A percentile compares a stretch with the other conserved stretches of the same genome.
These are phyloP conservation scores for Phalaenopsis hybrid DNA, from an alignment of 116 monocot genomes.

Conservation along the genomic window DNA sequence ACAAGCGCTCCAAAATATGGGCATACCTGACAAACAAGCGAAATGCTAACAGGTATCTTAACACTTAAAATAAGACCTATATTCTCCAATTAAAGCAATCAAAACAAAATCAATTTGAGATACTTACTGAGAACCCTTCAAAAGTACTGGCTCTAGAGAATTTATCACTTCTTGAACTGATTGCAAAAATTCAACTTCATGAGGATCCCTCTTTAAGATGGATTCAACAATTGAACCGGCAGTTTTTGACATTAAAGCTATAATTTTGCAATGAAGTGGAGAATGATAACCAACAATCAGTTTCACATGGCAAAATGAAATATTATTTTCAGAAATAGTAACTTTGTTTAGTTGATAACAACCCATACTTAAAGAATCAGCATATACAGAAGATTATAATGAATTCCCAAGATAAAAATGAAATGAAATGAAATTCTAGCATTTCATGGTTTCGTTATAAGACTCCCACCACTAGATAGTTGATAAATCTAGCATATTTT, in stretches of 20 bases:
- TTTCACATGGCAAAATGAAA: slow-evolving; percentile 1
- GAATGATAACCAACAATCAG: slow-evolving; percentile 16
- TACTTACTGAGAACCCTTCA: slow-evolving; percentile 92
- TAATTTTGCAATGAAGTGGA: slow-evolving; percentile 17
- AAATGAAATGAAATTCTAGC: background rate
- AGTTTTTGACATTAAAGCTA: slow-evolving; percentile 91
- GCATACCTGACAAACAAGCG: slow-evolving; percentile 44
- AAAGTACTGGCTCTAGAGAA: slow-evolving; percentile 79
- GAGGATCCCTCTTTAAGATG: slow-evolving; percentile 82
- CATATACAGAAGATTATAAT: background rate
- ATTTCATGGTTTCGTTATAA: background rate
- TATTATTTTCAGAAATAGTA: background rate
- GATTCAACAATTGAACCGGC: slow-evolving; percentile 92
- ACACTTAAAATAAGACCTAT: background rate
- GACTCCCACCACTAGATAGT: background rate
- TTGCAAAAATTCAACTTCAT: slow-evolving; percentile 91
- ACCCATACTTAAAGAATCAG: background rate
- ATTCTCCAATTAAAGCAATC: background rate
- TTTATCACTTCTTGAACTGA: slow-evolving; percentile 96
- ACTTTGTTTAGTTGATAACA: background rate
- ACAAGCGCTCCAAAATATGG: slow-evolving; percentile 82
- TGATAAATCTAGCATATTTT: background rate
- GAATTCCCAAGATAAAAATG: background rate
- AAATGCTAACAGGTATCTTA: background rate
- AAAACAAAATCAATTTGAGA: background rate